Percentiles rank a stretch among this genome's conserved stretches.
Conservation (phyloP, 139 green algal genomes). For the Closterium sp. region DNA sequence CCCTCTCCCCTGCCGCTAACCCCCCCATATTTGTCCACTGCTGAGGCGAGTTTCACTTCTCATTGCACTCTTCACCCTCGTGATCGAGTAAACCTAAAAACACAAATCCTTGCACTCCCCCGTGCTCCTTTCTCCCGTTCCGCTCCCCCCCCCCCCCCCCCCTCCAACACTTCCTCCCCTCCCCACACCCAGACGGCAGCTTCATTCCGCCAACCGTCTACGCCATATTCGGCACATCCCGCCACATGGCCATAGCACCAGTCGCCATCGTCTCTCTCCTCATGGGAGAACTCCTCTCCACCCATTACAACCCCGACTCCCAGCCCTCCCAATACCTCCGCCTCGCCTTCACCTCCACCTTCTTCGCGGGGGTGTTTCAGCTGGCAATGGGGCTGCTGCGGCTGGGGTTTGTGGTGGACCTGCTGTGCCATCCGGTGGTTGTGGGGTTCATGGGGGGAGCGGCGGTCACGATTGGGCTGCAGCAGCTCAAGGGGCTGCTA, state of each 20-base stretch:
- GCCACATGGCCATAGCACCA: conserved; percentile 44
- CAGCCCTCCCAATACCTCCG: conserved; percentile 24
- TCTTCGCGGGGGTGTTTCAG: conserved; percentile 50
- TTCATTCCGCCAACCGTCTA: conserved; percentile 30
- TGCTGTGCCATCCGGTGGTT: conserved; percentile 40
- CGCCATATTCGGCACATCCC: conserved; percentile 24
- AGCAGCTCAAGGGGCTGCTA: conserved; percentile 44
- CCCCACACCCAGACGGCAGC: conserved; percentile 8
- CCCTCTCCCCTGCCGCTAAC: neutral
- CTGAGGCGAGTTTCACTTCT: too few relatives aligned
- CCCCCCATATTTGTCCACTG: too few relatives aligned
- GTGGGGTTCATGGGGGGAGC: conserved; percentile 42
- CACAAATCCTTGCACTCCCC: too few relatives aligned
- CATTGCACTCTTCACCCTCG: too few relatives aligned
- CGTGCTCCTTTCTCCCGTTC: too few relatives aligned
- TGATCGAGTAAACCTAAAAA: too few relatives aligned
- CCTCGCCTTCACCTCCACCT: conserved; percentile 24
- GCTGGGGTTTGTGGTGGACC: conserved; percentile 44
- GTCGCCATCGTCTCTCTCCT: conserved; percentile 46
- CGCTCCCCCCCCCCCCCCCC: too few relatives aligned
- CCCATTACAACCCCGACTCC: conserved; percentile 20
- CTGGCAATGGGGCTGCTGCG: conserved; percentile 29
- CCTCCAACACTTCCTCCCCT: too few relatives aligned
- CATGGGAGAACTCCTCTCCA: conserved; percentile 6
- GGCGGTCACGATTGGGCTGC: conserved; percentile 40